These are phyloP conservation scores for Phellinidium pouzarii DNA, from an alignment of 1,284 basidiomycete genomes.

Conservation along the genomic window DNA sequence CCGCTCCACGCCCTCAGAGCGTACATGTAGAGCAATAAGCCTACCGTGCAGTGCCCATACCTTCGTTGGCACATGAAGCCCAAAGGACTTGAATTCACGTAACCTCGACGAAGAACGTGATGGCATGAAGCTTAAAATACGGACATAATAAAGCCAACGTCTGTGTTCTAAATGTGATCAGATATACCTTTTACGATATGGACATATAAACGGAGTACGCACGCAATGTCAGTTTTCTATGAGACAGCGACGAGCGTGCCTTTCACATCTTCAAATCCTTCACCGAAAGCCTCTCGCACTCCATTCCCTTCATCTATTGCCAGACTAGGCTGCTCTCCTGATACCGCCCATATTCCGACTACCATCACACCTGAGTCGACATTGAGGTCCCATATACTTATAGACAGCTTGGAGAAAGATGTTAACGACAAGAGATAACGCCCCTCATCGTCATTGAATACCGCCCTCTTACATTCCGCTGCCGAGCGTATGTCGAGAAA, in stretches of 20 bases:
- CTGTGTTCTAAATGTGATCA: too few relatives aligned
- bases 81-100: neutral
- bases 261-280: too few relatives aligned
- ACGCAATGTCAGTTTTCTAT: slow-evolving; percentile 1
- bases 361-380: neutral
- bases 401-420: neutral
- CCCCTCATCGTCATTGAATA: slow-evolving; percentile 1
- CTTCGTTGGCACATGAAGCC: neutral
- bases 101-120: neutral
- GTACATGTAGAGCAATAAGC: slow-evolving; percentile 10
- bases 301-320: slow-evolving; percentile 12
- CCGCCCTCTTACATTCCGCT: slow-evolving; percentile 23
- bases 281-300: neutral
- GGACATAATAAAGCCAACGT: neutral
- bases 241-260: slow-evolving; percentile 14
- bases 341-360: slow-evolving; percentile 7
- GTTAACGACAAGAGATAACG: slow-evolving; percentile 14
- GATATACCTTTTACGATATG: too few relatives aligned
- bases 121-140: slow-evolving; percentile 4
- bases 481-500: slow-evolving; percentile 29
- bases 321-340: slow-evolving; percentile 4
- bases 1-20: neutral
- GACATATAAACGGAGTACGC: too few relatives aligned
- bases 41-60: slow-evolving; percentile 9
- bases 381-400: slow-evolving; percentile 17